phyloP scores from a whole-genome alignment of 192 early-diverging fungal genomes.

The Coemansia sp. region DNA sequence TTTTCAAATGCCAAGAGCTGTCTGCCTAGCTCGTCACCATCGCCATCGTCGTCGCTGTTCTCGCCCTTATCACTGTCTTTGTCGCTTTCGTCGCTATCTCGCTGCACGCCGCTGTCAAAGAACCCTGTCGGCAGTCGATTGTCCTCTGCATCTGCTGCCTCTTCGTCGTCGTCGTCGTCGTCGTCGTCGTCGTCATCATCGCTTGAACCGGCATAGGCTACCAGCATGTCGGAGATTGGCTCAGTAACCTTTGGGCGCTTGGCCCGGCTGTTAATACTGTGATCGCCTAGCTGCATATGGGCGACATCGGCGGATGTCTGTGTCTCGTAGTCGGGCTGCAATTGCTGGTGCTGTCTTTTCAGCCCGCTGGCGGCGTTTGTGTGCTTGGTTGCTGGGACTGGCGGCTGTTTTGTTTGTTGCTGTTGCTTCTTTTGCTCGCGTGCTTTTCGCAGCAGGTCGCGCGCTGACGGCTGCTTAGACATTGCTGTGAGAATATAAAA shows the following conservation, averaged over 20 bases:
- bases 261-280: neutral
- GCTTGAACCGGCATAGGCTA: neutral
- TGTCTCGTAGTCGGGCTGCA: neutral
- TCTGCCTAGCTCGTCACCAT: neutral
- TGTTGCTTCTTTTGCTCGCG: slow-evolving; percentile 43
- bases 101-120: slow-evolving; percentile 18
- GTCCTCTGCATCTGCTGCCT: neutral
- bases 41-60: neutral
- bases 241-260: neutral
- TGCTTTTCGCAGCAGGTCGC: slow-evolving; percentile 34
- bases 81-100: neutral
- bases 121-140: slow-evolving; percentile 15
- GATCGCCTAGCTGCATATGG: neutral
- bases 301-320: neutral
- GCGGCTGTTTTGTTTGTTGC: neutral
- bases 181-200: slow-evolving; percentile 11
- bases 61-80: neutral
- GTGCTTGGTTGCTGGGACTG: neutral
- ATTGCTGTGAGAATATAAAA: slow-evolving; percentile 9
- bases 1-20: neutral
- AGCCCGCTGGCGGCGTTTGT: neutral
- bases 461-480: slow-evolving; percentile 26
- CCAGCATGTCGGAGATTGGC: neutral
- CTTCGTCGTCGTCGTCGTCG: neutral
- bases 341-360: neutral